These are phyloP conservation scores for Lycium barbarum DNA, from an alignment of 257 asterid species.

Conservation along the genomic window DNA sequence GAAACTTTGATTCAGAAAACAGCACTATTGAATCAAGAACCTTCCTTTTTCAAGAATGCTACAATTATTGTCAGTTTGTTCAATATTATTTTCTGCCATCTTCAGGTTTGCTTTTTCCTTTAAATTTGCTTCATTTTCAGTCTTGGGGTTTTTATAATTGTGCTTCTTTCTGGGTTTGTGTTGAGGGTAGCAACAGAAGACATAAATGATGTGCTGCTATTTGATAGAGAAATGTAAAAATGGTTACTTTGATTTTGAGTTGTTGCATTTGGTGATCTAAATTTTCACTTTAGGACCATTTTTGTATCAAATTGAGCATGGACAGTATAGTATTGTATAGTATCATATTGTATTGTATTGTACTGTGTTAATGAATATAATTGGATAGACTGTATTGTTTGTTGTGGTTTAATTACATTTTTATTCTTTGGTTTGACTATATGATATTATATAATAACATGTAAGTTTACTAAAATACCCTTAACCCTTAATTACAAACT, in stretches of 20 bases:
- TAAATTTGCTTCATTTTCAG: not conserved
- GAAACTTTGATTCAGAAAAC: not conserved
- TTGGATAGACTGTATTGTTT: no score
- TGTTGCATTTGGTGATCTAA: not conserved
- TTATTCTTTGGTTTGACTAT: no score
- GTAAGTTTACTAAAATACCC: no score
- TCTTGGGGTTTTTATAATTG: not conserved
- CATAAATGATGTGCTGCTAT: not conserved
- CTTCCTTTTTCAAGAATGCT: constrained; percentile 60
- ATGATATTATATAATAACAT: no score
- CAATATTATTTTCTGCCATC: constrained; percentile 62
- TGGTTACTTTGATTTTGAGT: not conserved
- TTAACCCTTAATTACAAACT: no score
- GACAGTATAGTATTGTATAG: no score
- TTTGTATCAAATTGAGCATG: no score
- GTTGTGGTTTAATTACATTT: no score
- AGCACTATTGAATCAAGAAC: not conserved
- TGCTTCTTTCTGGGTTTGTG: not conserved
- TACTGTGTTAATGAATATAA: no score
- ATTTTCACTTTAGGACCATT: no score
- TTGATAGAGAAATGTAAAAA: not conserved
- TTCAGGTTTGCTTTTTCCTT: constrained; percentile 50
- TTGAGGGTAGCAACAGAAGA: no score
- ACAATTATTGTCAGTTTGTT: constrained; percentile 69
- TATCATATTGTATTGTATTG: no score